Percentiles rank a stretch among this genome's conserved stretches.
These are phyloP conservation scores for Trichoderma guizhouense DNA, from an alignment of 2,329 filamentous ascomycete genomes.

Conservation along the genomic window DNA sequence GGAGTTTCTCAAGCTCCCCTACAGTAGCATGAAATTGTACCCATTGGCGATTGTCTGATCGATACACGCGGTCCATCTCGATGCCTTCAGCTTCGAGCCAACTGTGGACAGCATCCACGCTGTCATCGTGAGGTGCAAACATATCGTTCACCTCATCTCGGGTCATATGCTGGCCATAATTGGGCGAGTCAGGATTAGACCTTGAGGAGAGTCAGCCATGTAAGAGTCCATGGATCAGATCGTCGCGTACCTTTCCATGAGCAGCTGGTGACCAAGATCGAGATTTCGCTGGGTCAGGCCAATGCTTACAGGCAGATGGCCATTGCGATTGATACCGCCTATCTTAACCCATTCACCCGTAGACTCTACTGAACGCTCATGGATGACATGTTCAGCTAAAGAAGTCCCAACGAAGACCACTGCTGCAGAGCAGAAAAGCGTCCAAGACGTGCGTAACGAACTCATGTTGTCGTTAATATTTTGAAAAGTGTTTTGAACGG, in stretches of 20 bases:
- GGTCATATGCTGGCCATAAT: slow-evolving; percentile 1
- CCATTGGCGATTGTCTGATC: not conserved
- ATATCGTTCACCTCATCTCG: not conserved
- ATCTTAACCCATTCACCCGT: not conserved
- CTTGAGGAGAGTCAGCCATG: not conserved
- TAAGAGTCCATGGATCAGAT: not conserved
- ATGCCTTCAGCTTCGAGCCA: not conserved
- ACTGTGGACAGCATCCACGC: not conserved
- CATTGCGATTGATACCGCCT: not conserved
- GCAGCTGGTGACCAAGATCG: not conserved
- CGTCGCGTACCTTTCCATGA: not conserved
- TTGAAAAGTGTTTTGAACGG: not conserved
- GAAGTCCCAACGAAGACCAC: not conserved
- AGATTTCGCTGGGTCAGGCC: not conserved
- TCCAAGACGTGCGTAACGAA: not conserved
- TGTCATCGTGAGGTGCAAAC: not conserved
- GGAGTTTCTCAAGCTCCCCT: not conserved
- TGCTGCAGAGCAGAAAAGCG: not conserved
- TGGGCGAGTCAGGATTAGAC: not conserved
- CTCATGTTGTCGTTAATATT: not conserved
- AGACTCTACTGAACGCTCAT: not conserved
- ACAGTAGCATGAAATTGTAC: slow-evolving; percentile 2
- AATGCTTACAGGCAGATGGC: not conserved
- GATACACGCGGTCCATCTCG: not conserved
- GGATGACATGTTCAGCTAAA: not conserved